Percentiles rank a stretch among this genome's conserved stretches.
These are phyloP conservation scores for Mortierella sp. DNA, from an alignment of 371 early-diverging fungal genomes.

Conservation along the genomic window DNA sequence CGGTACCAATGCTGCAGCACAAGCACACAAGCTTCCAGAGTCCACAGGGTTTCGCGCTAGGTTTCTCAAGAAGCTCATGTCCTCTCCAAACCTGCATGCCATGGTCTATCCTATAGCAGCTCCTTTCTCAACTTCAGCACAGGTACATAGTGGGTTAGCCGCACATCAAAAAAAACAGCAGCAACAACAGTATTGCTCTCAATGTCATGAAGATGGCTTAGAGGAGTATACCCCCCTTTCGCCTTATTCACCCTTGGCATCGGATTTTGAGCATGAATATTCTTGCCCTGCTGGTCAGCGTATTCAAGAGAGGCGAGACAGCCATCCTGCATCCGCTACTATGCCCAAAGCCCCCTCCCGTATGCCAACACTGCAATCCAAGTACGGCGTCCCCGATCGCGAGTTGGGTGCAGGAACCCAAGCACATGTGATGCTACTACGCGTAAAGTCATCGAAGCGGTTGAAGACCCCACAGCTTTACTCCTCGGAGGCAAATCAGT, in stretches of 20 bases:
- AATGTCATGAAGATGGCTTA: neutral
- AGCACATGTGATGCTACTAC: constrained; percentile 51
- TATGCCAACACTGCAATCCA: constrained; percentile 50
- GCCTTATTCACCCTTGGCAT: constrained; percentile 19
- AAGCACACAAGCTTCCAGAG: constrained; percentile 12
- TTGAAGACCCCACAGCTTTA: neutral
- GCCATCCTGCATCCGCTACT: constrained; percentile 13
- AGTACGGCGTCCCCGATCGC: constrained; percentile 46
- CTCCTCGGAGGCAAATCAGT: neutral
- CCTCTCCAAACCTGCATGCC: constrained; percentile 36
- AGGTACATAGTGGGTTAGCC: neutral
- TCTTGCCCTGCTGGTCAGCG: constrained; percentile 42
- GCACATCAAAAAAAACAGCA: neutral
- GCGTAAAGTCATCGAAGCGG: constrained; percentile 40
- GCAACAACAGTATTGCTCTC: neutral
- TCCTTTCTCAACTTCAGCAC: neutral
- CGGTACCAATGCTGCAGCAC: neutral
- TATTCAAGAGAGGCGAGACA: constrained; percentile 10
- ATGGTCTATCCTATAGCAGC: constrained; percentile 2
- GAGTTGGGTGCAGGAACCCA: constrained; percentile 52
- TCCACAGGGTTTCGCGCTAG: constrained; percentile 31
- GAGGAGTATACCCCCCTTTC: neutral
- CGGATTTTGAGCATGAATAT: constrained; percentile 37
- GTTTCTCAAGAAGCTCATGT: constrained; percentile 31
- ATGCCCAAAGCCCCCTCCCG: constrained; percentile 12